Base-by-base conservation (phyloP, 257 asterid species). In the Fraxinus quadrangulata region DNA sequence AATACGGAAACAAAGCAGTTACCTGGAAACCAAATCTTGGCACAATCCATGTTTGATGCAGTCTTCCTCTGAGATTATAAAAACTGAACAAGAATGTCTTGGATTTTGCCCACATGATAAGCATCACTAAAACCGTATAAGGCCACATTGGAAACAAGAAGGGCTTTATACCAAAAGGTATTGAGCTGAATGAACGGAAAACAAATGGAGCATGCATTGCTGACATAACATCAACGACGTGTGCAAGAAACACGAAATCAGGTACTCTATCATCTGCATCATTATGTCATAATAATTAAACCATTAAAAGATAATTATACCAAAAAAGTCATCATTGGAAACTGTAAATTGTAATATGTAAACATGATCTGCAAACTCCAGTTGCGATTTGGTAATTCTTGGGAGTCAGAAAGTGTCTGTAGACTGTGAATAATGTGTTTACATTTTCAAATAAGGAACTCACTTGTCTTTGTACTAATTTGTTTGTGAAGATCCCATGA, bases 11-110 rank as follows among this genome's bases (percentile, higher is more conserved):
- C 1, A 28, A 71, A 71, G 65, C 10, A 47, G 51, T 1, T 78
- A 92, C 99, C 97, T 96, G 99, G 71, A 96, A 93, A 63, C 99
- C 97, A 39, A 85, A 91, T 83, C 99, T 87, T 24, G 99, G 99
- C 70, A 93, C 97, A 61, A 40, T 69, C 99, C 99, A 96, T 28
- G 92, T 88, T 33, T 94, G 93, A 82, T 88, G 93, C 85, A 88
- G 69, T 78, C 77, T 87, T 23, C 96, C 96, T 82, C 98, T 83
- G 79, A 93, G 97, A 81, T 81, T 30, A 87, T 96, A 96, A 79
- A 85, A 94, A 79, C 83, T 84, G 89, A 79, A 77, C 87, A 92
- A 80, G 85, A 96, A 86, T 24, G 96, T 87, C 87, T 92, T 96
- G 8, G 97, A 84, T 80, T 84, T 90, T 11, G 88, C 94, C 99